Base-by-base conservation (phyloP, 78 protist species). In the Dictyostelium intermedium region DNA sequence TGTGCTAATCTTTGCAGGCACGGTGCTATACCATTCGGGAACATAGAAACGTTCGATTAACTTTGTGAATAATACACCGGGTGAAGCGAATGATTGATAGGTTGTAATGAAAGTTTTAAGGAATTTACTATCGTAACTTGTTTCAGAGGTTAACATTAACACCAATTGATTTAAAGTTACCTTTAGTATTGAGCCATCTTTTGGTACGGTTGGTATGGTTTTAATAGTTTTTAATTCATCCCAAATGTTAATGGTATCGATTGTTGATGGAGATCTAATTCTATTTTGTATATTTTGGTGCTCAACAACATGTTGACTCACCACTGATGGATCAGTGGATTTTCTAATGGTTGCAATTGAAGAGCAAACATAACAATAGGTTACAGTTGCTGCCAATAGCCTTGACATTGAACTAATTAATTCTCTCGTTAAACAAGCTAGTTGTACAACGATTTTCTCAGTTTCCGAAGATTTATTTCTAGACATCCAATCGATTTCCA, bases 401-500 rank as follows among this genome's bases (percentile, higher is more conserved):
- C 72, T 13, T 5, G 87, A 69, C 79, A 89, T 89, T 70, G 94
- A 72, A 8, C 3, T 61, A 5, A 89, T 45, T 2, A 89, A 35
- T 3, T 89, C 94, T 13, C 74, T 60, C 0, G 87, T 60, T 10
- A 89, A 30, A 69, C 25, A 20, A 1, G 94, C 61, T n/a, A 89
- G 34, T 47, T 89, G 94, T 18, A 89, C 94, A 5, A 89, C 87
- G 0, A 89, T 50, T 2, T 78, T 80, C 34, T 89, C 94, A 16
- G 85, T 73, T 25, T 89, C 94, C 2, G 94, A 66, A 9, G 94
- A 41, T 50, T 66, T 61, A 25, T 89, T 89, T 66, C 94, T 61
- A 5, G 94, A 34, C 94, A 89, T 89, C 94, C 94, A 89, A 39
- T 89, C 94, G 11, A 83, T 84, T 47, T 89, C 94, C 3, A 89